These are phyloP conservation scores for Erodium moschatum DNA, from an alignment of 441 rosid genomes.

Conservation along the genomic window DNA sequence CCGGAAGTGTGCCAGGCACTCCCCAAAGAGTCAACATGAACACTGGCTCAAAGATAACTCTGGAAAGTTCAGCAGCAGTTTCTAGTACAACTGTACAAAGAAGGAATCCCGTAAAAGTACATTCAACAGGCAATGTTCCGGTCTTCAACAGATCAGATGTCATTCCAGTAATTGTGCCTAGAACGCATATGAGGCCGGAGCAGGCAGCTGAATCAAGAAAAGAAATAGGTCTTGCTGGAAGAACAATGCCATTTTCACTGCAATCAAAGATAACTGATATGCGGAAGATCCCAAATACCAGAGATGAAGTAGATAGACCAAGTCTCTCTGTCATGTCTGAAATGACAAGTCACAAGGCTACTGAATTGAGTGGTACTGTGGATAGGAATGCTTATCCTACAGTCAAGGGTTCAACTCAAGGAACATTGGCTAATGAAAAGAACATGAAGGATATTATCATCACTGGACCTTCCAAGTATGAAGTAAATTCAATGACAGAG, in stretches of 20 bases:
- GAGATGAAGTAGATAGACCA: slow-evolving; percentile 57
- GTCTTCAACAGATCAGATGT: slow-evolving; percentile 47
- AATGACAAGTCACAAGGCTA: slow-evolving; percentile 34
- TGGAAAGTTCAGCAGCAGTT: slow-evolving; percentile 36
- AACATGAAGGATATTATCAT: slow-evolving; percentile 43
- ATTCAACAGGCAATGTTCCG: slow-evolving; percentile 43
- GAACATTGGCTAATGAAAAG: slow-evolving; percentile 45
- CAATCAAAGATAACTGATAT: slow-evolving; percentile 66
- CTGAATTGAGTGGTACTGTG: slow-evolving; percentile 31
- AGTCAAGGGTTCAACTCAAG: slow-evolving; percentile 39
- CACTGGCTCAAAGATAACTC: slow-evolving; percentile 34
- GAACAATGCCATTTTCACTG: slow-evolving; percentile 96
- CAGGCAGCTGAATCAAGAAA: slow-evolving; percentile 58
- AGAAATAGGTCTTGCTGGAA: slow-evolving; percentile 69
- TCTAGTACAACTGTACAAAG: slow-evolving; percentile 42
- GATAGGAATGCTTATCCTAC: slow-evolving; percentile 39
- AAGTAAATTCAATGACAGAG: slow-evolving; percentile 38
- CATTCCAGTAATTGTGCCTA: slow-evolving; percentile 69
- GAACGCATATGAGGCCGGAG: slow-evolving; percentile 50
- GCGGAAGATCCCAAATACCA: slow-evolving; percentile 44
- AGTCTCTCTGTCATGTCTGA: slow-evolving; percentile 38
- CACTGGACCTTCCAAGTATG: slow-evolving; percentile 40
- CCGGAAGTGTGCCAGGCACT: slow-evolving; percentile 66
- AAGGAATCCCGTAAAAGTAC: slow-evolving; percentile 43
- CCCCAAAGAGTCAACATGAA: slow-evolving; percentile 59